Conservation (phyloP, 805 yeast species). For the Ogataea thermomethanolica region DNA sequence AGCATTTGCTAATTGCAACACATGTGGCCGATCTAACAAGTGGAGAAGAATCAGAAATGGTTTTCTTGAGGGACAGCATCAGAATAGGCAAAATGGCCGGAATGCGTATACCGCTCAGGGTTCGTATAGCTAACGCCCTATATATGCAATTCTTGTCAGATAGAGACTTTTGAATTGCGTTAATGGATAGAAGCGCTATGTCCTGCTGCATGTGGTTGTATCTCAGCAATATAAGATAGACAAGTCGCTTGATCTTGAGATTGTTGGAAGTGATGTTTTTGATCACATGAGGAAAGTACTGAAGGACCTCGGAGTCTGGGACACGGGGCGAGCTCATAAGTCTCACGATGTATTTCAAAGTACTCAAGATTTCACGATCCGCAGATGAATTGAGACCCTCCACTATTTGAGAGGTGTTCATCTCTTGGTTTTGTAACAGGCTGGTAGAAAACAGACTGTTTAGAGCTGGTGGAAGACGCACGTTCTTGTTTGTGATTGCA, state of each 20-base stretch:
- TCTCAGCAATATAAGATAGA: slow-evolving; percentile 66
- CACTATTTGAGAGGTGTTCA: slow-evolving; percentile 63
- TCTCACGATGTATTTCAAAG: slow-evolving; percentile 53
- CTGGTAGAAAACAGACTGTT: slow-evolving; percentile 23
- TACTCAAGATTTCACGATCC: slow-evolving; percentile 60
- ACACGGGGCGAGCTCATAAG: slow-evolving; percentile 34
- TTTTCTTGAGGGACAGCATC: slow-evolving; percentile 64
- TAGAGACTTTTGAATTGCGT: slow-evolving; percentile 83
- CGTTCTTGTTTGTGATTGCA: slow-evolving; percentile 42
- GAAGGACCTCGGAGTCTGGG: slow-evolving; percentile 38
- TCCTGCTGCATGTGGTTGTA: slow-evolving; percentile 86
- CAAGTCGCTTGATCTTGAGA: slow-evolving; percentile 66
- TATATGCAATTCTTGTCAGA: slow-evolving; percentile 64
- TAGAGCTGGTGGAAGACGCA: slow-evolving; percentile 19
- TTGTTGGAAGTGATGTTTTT: slow-evolving; percentile 75
- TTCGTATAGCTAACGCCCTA: slow-evolving; percentile 71
- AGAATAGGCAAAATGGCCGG: slow-evolving; percentile 80
- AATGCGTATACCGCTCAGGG: slow-evolving; percentile 79
- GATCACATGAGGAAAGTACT: slow-evolving; percentile 79
- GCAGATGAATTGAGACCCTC: slow-evolving; percentile 63
- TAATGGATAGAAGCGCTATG: slow-evolving; percentile 82
- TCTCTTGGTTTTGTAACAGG: slow-evolving; percentile 17
- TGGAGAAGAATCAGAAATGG: slow-evolving; percentile 68
- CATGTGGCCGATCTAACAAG: slow-evolving; percentile 78
- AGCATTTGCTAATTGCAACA: slow-evolving; percentile 63